Evolutionary conservation across 257 asterid species (phyloP), one percentile per base, ranked within the genome.

Genomic region (Salvia rosmarinus): DNA sequence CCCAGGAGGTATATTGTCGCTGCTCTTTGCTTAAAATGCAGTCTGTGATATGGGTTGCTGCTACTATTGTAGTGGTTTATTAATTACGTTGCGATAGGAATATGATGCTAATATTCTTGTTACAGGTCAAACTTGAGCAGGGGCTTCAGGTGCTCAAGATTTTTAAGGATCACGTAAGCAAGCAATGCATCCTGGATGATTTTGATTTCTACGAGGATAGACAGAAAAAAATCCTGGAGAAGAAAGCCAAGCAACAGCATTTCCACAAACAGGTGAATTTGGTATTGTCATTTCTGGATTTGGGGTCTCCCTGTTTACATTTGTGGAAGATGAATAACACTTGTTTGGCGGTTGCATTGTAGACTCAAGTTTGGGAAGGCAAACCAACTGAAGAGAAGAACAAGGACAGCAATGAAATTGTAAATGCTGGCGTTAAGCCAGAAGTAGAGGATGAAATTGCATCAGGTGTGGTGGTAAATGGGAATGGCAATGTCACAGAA

Each of bases 161-260:
- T 44, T 89, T 87, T 70, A 87, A 87, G 70, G 85, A 82, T 56
- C 86, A 89, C 71, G 30, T 80, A 1, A 81, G 82, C 40, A 89
- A 83, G 46, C 89, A 84, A 30, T 85, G 88, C 47, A 84, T 89
- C 51, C 74, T 89, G 20, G 91, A 89, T 67, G 95, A 89, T 65
- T 89, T 89, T 49, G 91, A 85, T 32, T 89, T 89, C 81, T n/a
- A 89, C 2, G 90, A 87, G 79, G 93, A 84, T 16, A 85, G 96
- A 20, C 86, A 89, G 75, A 89, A 82, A n/a, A n/a, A 73, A 75
- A 86, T 86, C 44, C 86, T 69, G 66, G 92, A 86, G 52, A 86
- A 77, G 77, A 84, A 86, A 78, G 80, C 83, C 54, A 85, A 82
- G 80, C 82, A 81, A 43, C 94, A 82, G 46, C 80, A 68, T 49